Base-by-base conservation (phyloP, 2,329 filamentous ascomycete genomes). In the Fusarium bactridioides region DNA sequence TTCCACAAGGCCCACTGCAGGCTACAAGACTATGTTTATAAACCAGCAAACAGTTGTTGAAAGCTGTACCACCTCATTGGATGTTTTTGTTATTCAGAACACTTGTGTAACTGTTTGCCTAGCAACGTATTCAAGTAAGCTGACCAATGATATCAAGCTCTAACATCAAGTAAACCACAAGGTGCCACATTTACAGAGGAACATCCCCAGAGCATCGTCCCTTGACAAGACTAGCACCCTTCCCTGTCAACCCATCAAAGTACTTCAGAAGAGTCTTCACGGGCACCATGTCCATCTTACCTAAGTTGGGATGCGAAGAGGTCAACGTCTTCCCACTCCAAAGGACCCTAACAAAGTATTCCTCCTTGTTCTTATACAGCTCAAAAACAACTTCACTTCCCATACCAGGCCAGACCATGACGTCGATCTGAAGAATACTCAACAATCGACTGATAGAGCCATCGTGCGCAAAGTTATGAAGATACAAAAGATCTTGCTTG, bases 321-420 rank as follows among this genome's bases (percentile, higher is more conserved):
- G 80, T 84, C 66, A 96, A 78, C 2, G 92, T 85, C 79, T 87
- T 83, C 0, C 93, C 93, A 43, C 91, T 87, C 84, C 92, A 95
- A 3, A 96, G 82, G 0, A 95, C 89, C 11, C 93, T 85, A 4
- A 94, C 79, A 71, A 86, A 93, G 70, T 84, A 86, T 1, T 74
- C 78, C 4, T 69, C 74, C 35, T 72, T 64, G 19, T 83, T 85
- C 72, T 80, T 83, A 74, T 90, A 94, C 21, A 95, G 77, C 82
- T 95, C 93, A 78, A 94, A 94, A 0, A 94, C 88, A 1, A 95
- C 84, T 80, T 95, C 93, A 9, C 89, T 86, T 0, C 93, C 93
- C 92, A 95, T 94, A 0, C 93, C 93, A 0, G 93, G 93, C 93
- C 93, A 95, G 1, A 94, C 90, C 93, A 95, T 95, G 55, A 84